phyloP scores from a whole-genome alignment of 2,329 filamentous ascomycete genomes.

The Boeremia exigua region DNA sequence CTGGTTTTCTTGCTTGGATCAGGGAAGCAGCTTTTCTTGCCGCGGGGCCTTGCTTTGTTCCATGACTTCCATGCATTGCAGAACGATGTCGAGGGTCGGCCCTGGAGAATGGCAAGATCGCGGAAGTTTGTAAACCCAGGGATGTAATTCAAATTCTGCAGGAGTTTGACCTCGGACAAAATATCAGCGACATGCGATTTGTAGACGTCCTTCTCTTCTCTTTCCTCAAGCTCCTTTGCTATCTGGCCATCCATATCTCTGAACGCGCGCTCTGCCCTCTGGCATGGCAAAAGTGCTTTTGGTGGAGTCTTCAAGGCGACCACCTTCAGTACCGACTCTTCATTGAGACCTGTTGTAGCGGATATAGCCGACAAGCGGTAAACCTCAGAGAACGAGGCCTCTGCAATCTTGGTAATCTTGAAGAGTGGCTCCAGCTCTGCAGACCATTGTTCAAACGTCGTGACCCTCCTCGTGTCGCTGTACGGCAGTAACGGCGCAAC shows the following conservation, averaged over 20 bases:
- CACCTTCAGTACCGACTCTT: conserved; percentile 58
- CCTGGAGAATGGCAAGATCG: conserved; percentile 64
- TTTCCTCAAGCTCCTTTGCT: conserved; percentile 34
- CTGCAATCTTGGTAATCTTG: conserved; percentile 65
- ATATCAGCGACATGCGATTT: conserved; percentile 56
- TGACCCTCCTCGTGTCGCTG: conserved; percentile 34
- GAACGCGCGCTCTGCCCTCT: conserved; percentile 44
- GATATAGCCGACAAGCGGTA: conserved; percentile 60
- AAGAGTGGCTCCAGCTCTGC: conserved; percentile 52
- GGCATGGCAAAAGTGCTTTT: conserved; percentile 41
- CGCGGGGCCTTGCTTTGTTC: conserved; percentile 52
- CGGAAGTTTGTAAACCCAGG: conserved; percentile 69
- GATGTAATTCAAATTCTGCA: conserved; percentile 64
- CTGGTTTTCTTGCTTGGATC: conserved; percentile 61
- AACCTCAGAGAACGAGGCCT: conserved; percentile 71
- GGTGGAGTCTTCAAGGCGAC: conserved; percentile 45
- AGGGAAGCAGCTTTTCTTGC: conserved; percentile 59
- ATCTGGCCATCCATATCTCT: conserved; percentile 55
- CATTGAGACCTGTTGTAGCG: conserved; percentile 30
- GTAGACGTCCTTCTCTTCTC: conserved; percentile 46
- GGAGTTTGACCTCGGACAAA: conserved; percentile 56
- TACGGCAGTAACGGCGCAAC: conserved; percentile 37
- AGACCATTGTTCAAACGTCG: conserved; percentile 52
- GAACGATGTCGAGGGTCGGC: conserved; percentile 60
- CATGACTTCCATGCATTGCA: conserved; percentile 53